Evolutionary conservation across 306 rosid species (phyloP), one percentile per base, ranked within the genome.

Genomic region (Hippophae gyantsensis): DNA sequence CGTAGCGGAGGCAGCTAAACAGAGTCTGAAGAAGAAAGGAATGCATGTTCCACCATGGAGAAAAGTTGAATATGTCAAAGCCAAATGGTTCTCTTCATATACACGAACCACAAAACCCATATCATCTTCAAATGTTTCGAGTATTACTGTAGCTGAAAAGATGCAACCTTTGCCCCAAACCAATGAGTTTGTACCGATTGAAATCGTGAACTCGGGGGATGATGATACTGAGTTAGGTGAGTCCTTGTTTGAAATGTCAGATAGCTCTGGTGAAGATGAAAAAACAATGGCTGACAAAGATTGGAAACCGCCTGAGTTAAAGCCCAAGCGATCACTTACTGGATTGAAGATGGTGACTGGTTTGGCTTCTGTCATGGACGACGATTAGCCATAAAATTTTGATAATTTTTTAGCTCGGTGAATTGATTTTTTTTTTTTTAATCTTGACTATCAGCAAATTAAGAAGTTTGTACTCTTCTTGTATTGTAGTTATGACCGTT

Each of bases 11-110:
- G 94, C 96, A 7, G 84, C 77, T 56, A 82, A 79, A 59, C 94
- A 82, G 82, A 88, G 94, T 68, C 67, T 88, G 65, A 82, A 78
- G 74, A 88, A 78, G 81, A 88, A 77, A 18, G 94, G 82, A 11
- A 78, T 88, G 94, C 81, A 67, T 11, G 51, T 88, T 53, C 96
- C 96, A 5, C 94, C 96, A 5, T 88, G 96, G 96, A 76, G 94
- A 26, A 80, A 77, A 63, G 71, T 49, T 0, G 94, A 88, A 25
- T 88, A 88, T 55, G 80, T 85, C n/a, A 81, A 60, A 64, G 82
- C 86, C 7, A 88, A 88, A 58, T 88, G 96, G 96, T 78, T 88
- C 38, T 78, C 88, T 7, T 69, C 87, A 10, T 72, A 74, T 70
- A 57, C 74, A 6, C 72, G 90, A 26, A 51, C 58, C 13, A 44